phyloP scores from a whole-genome alignment of 441 rosid species.

The Eutrema salsugineum region DNA sequence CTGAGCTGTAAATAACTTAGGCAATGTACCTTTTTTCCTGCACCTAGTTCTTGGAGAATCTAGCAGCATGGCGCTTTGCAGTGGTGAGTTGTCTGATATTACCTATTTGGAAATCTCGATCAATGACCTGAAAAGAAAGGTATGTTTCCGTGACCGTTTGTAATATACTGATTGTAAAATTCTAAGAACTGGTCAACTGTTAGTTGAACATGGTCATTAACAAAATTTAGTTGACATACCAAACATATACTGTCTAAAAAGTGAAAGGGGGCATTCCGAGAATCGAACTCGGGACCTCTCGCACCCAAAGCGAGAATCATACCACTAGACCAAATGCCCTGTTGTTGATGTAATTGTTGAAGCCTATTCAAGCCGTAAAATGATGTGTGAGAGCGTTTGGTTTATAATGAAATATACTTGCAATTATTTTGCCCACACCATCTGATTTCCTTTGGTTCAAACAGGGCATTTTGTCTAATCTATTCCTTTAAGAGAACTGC shows the following conservation, averaged over 20 bases:
- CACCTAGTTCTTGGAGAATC: not conserved
- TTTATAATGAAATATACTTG: not conserved
- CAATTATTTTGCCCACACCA: not conserved
- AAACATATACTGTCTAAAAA: no score
- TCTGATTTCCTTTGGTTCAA: not conserved
- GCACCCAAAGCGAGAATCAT: conserved; percentile 79
- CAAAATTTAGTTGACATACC: not conserved
- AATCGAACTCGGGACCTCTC: conserved; percentile 92
- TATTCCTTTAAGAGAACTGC: not conserved
- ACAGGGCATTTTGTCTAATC: not conserved
- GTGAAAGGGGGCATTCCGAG: conserved; percentile 26
- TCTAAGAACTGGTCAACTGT: not conserved
- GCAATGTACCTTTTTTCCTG: no score
- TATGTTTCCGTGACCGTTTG: not conserved
- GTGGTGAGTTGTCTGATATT: not conserved
- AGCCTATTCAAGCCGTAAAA: not conserved
- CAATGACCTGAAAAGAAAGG: not conserved
- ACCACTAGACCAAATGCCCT: not conserved
- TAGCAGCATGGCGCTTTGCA: not conserved
- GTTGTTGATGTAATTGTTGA: not conserved
- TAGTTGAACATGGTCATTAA: not conserved
- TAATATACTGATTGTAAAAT: not conserved
- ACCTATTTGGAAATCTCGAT: no score
- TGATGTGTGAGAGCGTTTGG: not conserved
- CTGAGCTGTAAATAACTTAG: not conserved